Percentiles rank a stretch among this genome's conserved stretches.
Evolutionary conservation across 2,329 filamentous ascomycete species (phyloP).

Genomic region (Neonectria hederae): DNA sequence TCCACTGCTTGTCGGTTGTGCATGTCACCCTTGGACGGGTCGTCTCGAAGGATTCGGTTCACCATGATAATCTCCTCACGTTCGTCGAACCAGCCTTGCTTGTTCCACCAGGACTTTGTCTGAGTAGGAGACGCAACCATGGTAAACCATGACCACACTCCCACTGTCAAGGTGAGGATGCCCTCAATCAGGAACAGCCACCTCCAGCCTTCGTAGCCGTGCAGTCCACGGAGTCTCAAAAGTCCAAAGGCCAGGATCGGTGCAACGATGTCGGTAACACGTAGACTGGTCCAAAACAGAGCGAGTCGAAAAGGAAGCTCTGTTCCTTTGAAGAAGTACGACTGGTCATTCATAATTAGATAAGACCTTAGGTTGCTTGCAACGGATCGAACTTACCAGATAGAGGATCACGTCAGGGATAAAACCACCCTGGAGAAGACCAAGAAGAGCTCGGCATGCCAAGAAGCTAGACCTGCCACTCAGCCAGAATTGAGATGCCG

Average conservation of each 20-base stretch:
- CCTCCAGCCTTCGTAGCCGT: slow-evolving; percentile 38
- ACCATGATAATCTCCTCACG: slow-evolving; percentile 65
- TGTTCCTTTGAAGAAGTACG: slow-evolving; percentile 52
- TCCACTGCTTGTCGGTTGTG: slow-evolving; percentile 63
- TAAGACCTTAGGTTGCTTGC: too few relatives aligned
- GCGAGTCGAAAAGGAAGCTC: slow-evolving; percentile 30
- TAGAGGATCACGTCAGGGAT: slow-evolving; percentile 52
- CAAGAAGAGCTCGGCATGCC: slow-evolving; percentile 50
- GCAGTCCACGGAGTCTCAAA: slow-evolving; percentile 35
- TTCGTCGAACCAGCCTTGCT: slow-evolving; percentile 51
- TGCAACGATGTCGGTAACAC: slow-evolving; percentile 30
- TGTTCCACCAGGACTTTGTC: slow-evolving; percentile 63
- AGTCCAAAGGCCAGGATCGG: slow-evolving; percentile 39
- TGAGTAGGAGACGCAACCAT: slow-evolving; percentile 48
- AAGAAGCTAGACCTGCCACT: slow-evolving; percentile 51
- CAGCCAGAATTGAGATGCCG: slow-evolving; percentile 57
- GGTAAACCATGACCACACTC: slow-evolving; percentile 35
- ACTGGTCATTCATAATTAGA: slow-evolving; percentile 1
- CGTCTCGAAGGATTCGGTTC: slow-evolving; percentile 64
- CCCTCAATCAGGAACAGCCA: slow-evolving; percentile 57
- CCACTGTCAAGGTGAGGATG: slow-evolving; percentile 44
- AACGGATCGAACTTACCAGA: too few relatives aligned
- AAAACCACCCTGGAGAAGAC: slow-evolving; percentile 57
- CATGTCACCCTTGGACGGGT: slow-evolving; percentile 68
- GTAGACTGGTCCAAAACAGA: slow-evolving; percentile 26